Conservation (phyloP, 805 yeast genomes). For the Ogataea paradorogensis region DNA sequence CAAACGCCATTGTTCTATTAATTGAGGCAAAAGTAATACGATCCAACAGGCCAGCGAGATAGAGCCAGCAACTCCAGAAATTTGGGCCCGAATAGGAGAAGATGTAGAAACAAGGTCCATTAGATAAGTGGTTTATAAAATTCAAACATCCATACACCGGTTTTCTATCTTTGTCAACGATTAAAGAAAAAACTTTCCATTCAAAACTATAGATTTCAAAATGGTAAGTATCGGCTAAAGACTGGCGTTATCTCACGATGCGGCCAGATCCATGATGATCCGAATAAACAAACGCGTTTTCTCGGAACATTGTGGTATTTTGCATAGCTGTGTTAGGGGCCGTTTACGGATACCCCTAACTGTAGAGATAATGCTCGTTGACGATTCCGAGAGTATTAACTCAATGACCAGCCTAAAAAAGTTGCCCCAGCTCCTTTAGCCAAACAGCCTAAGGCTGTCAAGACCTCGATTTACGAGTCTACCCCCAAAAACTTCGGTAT, state of each 20-base stretch:
- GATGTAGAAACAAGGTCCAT: slow-evolving; percentile 11
- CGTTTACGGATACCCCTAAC: not conserved
- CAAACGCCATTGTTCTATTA: slow-evolving; percentile 75
- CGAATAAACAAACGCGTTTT: not conserved
- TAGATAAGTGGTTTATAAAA: not conserved
- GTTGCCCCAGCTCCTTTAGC: slow-evolving; percentile 99
- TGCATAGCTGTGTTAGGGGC: slow-evolving; percentile 2
- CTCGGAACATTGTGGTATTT: not conserved
- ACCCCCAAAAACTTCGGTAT: slow-evolving; percentile 78
- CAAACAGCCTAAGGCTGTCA: slow-evolving; percentile 49
- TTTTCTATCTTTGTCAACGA: too few relatives aligned
- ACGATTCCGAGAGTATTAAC: slow-evolving; percentile 28
- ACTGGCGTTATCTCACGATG: slow-evolving; percentile 11
- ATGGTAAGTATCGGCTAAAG: slow-evolving; percentile 10
- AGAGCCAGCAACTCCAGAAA: slow-evolving; percentile 68
- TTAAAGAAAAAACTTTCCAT: slow-evolving; percentile 1
- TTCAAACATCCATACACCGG: not conserved
- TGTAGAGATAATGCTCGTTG: slow-evolving; percentile 28
- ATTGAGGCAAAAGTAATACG: slow-evolving; percentile 70
- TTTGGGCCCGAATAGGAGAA: slow-evolving; percentile 38
- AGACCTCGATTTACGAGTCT: not conserved
- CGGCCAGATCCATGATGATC: slow-evolving; percentile 2
- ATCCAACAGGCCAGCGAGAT: slow-evolving; percentile 78
- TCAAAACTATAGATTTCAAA: not conserved
- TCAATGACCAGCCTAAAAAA: slow-evolving; percentile 56